Evolutionary conservation across 2,329 filamentous ascomycete species (phyloP).

Genomic region (Chrysoporthe cubensis): DNA sequence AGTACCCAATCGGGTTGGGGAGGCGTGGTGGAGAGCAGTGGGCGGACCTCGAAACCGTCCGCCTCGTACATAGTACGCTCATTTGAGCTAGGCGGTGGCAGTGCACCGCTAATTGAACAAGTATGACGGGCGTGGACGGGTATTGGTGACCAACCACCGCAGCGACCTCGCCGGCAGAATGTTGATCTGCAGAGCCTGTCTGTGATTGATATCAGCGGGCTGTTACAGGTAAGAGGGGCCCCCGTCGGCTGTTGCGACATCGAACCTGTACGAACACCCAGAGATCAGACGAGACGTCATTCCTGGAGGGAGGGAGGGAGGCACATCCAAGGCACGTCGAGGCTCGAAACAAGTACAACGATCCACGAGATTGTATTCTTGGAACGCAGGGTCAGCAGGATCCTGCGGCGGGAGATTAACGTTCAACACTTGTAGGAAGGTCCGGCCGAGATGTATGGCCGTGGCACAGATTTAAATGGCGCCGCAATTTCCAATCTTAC

Average conservation of each 20-base stretch:
- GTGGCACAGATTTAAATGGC: not conserved
- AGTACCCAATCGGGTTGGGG: slow-evolving; percentile 9
- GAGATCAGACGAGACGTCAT: slow-evolving; percentile 24
- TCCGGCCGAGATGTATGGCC: not conserved
- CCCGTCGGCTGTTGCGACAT: slow-evolving; percentile 8
- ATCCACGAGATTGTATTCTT: not conserved
- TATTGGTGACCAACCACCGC: not conserved
- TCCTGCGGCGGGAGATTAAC: not conserved
- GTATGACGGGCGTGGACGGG: not conserved
- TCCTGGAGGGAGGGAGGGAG: not conserved
- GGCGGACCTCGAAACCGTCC: slow-evolving; percentile 22
- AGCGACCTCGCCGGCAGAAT: not conserved
- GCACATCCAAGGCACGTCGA: not conserved
- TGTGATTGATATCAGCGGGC: not conserved
- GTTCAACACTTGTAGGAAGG: not conserved
- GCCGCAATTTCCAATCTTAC: not conserved
- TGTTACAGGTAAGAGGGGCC: not conserved
- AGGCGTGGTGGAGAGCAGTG: not conserved
- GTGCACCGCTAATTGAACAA: slow-evolving; percentile 7
- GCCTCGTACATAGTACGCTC: slow-evolving; percentile 14
- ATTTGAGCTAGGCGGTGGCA: slow-evolving; percentile 19
- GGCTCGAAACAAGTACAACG: not conserved
- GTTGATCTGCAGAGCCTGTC: slow-evolving; percentile 2
- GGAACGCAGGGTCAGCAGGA: not conserved
- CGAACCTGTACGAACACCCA: not conserved